Evolutionary conservation across 2,329 filamentous ascomycete genomes (phyloP).

Genomic region (Simplicillium aogashimaense): DNA sequence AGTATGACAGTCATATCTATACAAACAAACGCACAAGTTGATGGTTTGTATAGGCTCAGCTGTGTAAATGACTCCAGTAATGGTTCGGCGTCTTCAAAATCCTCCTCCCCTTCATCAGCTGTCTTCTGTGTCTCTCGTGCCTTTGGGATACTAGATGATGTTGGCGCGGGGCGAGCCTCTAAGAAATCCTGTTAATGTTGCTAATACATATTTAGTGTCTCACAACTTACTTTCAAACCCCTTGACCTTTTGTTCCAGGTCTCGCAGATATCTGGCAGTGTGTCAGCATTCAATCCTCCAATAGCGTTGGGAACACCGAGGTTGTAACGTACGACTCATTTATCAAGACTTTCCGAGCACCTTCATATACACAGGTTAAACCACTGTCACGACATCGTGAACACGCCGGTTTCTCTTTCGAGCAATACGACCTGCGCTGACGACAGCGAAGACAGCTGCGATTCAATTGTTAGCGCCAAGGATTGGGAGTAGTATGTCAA

Average conservation of each 20-base stretch:
- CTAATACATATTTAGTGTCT: background rate
- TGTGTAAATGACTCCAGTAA: constrained; percentile 24
- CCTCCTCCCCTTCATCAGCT: constrained; percentile 15
- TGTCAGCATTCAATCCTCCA: too few relatives aligned
- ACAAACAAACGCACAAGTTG: constrained; percentile 13
- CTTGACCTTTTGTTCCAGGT: constrained; percentile 21
- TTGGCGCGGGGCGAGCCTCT: constrained; percentile 1
- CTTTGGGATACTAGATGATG: background rate
- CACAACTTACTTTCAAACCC: constrained; percentile 15
- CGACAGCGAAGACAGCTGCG: constrained; percentile 23
- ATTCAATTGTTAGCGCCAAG: too few relatives aligned
- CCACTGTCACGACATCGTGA: constrained; percentile 20
- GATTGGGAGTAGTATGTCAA: too few relatives aligned
- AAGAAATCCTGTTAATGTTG: background rate
- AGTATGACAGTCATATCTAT: too few relatives aligned
- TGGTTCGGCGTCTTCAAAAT: constrained; percentile 19
- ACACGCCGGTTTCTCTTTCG: constrained; percentile 24
- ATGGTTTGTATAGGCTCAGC: constrained; percentile 19
- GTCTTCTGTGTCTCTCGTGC: constrained; percentile 6
- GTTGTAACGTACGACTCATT: constrained; percentile 18
- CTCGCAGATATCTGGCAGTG: constrained; percentile 18
- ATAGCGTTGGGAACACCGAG: too few relatives aligned
- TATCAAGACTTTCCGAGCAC: constrained; percentile 21
- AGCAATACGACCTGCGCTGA: constrained; percentile 23
- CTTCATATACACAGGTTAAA: constrained; percentile 22